phyloP scores from a whole-genome alignment of 2,329 filamentous ascomycete species.

The Fusarium sp. region DNA sequence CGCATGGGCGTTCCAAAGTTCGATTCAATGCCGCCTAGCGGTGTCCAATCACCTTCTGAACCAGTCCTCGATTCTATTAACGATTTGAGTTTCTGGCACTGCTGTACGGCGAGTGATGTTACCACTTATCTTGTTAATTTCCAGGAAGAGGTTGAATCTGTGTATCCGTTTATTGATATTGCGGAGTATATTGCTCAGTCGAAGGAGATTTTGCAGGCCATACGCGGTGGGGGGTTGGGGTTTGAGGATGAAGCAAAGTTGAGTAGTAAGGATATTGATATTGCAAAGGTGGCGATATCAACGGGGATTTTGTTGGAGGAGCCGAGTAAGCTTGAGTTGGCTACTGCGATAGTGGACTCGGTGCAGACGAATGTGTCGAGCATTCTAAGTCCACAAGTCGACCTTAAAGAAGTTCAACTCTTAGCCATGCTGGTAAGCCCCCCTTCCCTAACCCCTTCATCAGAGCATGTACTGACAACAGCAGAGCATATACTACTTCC shows the following conservation, averaged over 20 bases:
- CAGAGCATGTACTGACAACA: rapidly evolving
- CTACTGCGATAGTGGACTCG: constrained; percentile 45
- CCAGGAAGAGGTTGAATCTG: constrained; percentile 54
- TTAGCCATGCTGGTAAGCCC: constrained; percentile 47
- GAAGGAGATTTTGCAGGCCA: constrained; percentile 43
- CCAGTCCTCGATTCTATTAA: constrained; percentile 8
- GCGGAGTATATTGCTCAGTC: constrained; percentile 43
- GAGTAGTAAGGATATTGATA: constrained; percentile 46
- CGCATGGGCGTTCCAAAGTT: constrained; percentile 51
- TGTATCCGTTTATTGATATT: constrained; percentile 52
- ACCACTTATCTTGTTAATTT: constrained; percentile 51
- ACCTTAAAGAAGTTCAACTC: constrained; percentile 51
- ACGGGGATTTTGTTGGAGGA: constrained; percentile 50
- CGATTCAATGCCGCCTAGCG: constrained; percentile 44
- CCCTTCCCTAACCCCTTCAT: rapidly evolving
- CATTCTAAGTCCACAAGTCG: constrained; percentile 47
- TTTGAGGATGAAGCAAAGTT: not conserved
- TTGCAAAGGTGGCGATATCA: constrained; percentile 52
- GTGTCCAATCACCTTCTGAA: constrained; percentile 38
- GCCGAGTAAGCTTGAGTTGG: constrained; percentile 47
- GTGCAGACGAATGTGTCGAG: constrained; percentile 47
- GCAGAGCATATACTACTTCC: constrained; percentile 57
- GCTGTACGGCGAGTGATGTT: constrained; percentile 44
- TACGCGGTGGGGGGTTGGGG: constrained; percentile 9
- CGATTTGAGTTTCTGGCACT: constrained; percentile 41